These are phyloP conservation scores for Bryoerythrophyllum caledonicum DNA, from an alignment of 225 moss, liverwort and hornwort genomes.

Conservation along the genomic window DNA sequence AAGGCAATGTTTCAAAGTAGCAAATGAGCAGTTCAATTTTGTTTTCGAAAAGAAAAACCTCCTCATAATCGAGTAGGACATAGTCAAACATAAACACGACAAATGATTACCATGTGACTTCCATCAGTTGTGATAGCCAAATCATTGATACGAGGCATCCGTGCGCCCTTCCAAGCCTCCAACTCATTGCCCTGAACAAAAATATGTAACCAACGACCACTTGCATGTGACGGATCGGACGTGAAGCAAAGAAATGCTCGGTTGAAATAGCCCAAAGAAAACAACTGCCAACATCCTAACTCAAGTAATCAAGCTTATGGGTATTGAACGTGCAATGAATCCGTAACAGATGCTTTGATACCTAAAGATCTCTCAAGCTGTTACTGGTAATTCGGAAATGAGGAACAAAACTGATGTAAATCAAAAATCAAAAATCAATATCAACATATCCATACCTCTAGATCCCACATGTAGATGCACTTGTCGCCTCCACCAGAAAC, in stretches of 20 bases:
- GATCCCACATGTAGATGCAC: slow-evolving; percentile 97
- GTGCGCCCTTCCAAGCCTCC: slow-evolving; percentile 91
- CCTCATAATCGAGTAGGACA: background rate
- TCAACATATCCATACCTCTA: slow-evolving; percentile 53
- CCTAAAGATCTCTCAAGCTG: background rate
- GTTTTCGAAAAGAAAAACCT: background rate
- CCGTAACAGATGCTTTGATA: slow-evolving; percentile 2
- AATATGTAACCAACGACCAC: slow-evolving; percentile 5
- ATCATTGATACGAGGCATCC: slow-evolving; percentile 95
- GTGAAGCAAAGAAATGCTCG: background rate
- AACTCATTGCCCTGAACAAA: slow-evolving; percentile 73
- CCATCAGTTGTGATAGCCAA: slow-evolving; percentile 93
- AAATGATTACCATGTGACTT: slow-evolving; percentile 73
- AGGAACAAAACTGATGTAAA: slow-evolving; percentile 5
- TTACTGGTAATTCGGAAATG: background rate
- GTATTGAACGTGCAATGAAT: slow-evolving; percentile 3
- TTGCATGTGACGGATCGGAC: slow-evolving; percentile 15
- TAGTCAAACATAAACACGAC: background rate
- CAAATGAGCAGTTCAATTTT: slow-evolving; percentile 1
- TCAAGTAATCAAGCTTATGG: background rate
- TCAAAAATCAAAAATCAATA: slow-evolving; percentile 5
- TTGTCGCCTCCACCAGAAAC: slow-evolving; percentile 96
- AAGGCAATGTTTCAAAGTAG: background rate
- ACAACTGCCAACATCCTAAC: slow-evolving; percentile 8
- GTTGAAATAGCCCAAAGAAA: slow-evolving; percentile 4